phyloP scores from a whole-genome alignment of 495 filamentous ascomycete genomes.

The Cladorrhinum samala region DNA sequence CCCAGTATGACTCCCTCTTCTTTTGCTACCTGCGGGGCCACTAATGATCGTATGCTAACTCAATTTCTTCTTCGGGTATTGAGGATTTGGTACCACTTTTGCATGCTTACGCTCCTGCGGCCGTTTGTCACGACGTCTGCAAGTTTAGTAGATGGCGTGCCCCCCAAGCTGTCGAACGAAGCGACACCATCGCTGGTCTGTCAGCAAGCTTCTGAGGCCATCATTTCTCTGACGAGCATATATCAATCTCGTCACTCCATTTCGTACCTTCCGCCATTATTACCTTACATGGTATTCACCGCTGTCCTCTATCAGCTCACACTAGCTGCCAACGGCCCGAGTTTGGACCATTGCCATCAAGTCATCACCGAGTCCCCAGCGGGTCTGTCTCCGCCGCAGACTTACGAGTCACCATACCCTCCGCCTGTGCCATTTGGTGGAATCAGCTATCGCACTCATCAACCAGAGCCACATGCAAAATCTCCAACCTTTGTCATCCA shows the following conservation, averaged over 20 bases:
- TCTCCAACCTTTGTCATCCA: constrained; percentile 14
- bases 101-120: constrained; percentile 21
- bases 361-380: constrained; percentile 3
- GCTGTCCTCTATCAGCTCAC: constrained; percentile 20
- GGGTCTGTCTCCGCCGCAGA: not conserved
- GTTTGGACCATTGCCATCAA: not conserved
- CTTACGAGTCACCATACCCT: not conserved
- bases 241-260: constrained; percentile 22
- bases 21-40: not conserved
- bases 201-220: constrained; percentile 21
- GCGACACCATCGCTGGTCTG: constrained; percentile 13
- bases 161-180: constrained; percentile 10
- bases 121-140: constrained; percentile 17
- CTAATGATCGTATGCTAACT: not conserved
- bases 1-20: constrained; percentile 12
- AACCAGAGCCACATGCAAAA: not conserved
- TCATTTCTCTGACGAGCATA: constrained; percentile 22
- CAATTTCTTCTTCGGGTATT: not conserved
- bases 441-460: not conserved
- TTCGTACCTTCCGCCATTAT: constrained; percentile 9
- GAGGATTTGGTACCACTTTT: constrained; percentile 27
- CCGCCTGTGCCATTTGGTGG: not conserved
- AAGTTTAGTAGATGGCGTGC: constrained; percentile 12
- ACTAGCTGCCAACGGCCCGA: not conserved
- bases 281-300: constrained; percentile 23